Percentiles rank a stretch among this genome's conserved stretches.
These are phyloP conservation scores for Neofusicoccum kwambonambiense DNA, from an alignment of 2,329 filamentous ascomycete genomes.

Conservation along the genomic window DNA sequence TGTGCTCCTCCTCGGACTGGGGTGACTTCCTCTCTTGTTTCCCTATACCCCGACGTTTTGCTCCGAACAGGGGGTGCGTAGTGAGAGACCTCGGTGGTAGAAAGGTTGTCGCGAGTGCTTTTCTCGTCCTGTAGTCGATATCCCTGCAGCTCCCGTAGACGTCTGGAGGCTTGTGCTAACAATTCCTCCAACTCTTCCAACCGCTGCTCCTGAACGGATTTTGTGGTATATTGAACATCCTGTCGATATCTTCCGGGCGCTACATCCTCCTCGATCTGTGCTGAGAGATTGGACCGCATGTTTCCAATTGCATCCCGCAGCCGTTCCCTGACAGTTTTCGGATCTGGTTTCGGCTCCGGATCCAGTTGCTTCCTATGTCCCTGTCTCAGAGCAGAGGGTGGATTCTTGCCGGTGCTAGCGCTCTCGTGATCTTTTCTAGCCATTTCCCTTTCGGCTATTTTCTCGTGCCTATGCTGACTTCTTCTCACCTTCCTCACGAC, in stretches of 20 bases:
- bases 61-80: neutral
- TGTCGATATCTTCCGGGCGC: conserved; percentile 1
- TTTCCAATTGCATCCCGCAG: neutral
- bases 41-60: neutral
- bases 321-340: neutral
- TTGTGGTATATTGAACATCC: neutral
- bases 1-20: neutral
- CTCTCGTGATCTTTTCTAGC: no score
- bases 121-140: neutral
- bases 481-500: neutral
- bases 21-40: neutral
- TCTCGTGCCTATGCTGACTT: no score
- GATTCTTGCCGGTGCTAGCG: no score
- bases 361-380: no score
- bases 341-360: neutral
- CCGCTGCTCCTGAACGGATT: neutral
- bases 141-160: neutral
- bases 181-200: neutral
- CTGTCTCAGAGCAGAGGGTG: no score
- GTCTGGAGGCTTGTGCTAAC: neutral
- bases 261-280: neutral
- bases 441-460: no score
- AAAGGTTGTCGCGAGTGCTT: neutral
- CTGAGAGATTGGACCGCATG: neutral
- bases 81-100: no score